Evolutionary conservation across 768 basidiomycete genomes (phyloP).

Genomic region (Strobilomyces dryophilus): DNA sequence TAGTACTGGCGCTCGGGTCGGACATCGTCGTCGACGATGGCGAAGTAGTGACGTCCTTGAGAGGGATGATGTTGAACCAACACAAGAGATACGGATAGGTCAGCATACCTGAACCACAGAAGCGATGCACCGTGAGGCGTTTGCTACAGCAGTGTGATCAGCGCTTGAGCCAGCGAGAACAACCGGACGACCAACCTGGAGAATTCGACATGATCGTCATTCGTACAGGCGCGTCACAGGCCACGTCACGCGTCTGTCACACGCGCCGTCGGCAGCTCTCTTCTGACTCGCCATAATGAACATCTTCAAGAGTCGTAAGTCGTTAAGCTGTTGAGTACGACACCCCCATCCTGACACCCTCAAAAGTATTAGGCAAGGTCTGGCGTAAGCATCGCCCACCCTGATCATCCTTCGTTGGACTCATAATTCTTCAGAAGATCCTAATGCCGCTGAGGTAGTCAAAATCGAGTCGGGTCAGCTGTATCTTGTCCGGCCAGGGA

Average conservation of each 20-base stretch:
- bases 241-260: constrained; percentile 28
- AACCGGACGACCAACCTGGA: constrained; percentile 5
- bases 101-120: constrained; percentile 18
- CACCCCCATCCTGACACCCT: constrained; percentile 19
- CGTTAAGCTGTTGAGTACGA: constrained; percentile 4
- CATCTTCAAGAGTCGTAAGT: constrained; percentile 78
- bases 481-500: constrained; percentile 86
- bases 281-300: constrained; percentile 55
- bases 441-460: constrained; percentile 91
- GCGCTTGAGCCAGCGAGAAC: not conserved
- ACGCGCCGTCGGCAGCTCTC: constrained; percentile 11
- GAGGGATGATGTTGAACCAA: not conserved
- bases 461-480: constrained; percentile 91
- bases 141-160: not conserved
- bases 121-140: constrained; percentile 2
- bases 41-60: constrained; percentile 16
- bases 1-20: constrained; percentile 22
- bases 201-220: constrained; percentile 7
- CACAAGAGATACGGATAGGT: not conserved
- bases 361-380: constrained; percentile 81
- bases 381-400: constrained; percentile 68
- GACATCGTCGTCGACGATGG: constrained; percentile 33
- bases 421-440: constrained; percentile 63
- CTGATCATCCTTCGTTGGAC: constrained; percentile 13
- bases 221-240: constrained; percentile 18